A percentile compares a stretch with the other conserved stretches of the same genome.
These are phyloP conservation scores for Penicillium canescens DNA, from an alignment of 495 filamentous ascomycete species.

Conservation along the genomic window DNA sequence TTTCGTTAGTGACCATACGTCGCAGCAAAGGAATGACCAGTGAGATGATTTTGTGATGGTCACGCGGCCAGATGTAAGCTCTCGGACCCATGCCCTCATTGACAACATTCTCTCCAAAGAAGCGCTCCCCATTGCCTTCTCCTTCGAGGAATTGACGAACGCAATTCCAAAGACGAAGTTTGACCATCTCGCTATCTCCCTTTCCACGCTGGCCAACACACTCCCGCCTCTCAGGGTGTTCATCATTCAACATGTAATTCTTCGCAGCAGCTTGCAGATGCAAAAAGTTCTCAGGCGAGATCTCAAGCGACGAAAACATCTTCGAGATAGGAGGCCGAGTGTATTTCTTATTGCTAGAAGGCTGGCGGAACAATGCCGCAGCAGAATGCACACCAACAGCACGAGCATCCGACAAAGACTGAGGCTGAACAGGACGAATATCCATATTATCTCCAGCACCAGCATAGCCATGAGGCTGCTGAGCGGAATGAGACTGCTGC, in stretches of 20 bases:
- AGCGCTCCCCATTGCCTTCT: constrained; percentile 57
- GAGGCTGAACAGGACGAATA: constrained; percentile 37
- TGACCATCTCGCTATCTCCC: constrained; percentile 62
- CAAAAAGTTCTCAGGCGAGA: constrained; percentile 59
- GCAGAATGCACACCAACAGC: constrained; percentile 57
- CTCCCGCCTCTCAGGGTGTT: constrained; percentile 55
- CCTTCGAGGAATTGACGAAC: constrained; percentile 58
- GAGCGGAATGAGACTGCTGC: constrained; percentile 30
- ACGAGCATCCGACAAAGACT: constrained; percentile 46
- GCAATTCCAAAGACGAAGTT: constrained; percentile 59
- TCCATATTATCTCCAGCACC: constrained; percentile 37
- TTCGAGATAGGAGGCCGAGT: constrained; percentile 64
- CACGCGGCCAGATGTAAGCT: constrained; percentile 57
- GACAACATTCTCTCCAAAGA: constrained; percentile 51
- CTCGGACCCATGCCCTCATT: constrained; percentile 44
- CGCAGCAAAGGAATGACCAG: constrained; percentile 59
- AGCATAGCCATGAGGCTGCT: constrained; percentile 33
- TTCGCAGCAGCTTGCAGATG: constrained; percentile 62
- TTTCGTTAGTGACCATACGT: constrained; percentile 65
- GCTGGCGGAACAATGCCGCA: constrained; percentile 56
- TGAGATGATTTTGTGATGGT: constrained; percentile 56
- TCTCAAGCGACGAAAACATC: constrained; percentile 56
- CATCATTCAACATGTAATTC: constrained; percentile 59
- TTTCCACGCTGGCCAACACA: constrained; percentile 61
- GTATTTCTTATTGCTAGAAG: constrained; percentile 57